Evolutionary conservation across 1,284 basidiomycete species (phyloP), one percentile per base, ranked within the genome.

Genomic region (Schizophyllum amplum): DNA sequence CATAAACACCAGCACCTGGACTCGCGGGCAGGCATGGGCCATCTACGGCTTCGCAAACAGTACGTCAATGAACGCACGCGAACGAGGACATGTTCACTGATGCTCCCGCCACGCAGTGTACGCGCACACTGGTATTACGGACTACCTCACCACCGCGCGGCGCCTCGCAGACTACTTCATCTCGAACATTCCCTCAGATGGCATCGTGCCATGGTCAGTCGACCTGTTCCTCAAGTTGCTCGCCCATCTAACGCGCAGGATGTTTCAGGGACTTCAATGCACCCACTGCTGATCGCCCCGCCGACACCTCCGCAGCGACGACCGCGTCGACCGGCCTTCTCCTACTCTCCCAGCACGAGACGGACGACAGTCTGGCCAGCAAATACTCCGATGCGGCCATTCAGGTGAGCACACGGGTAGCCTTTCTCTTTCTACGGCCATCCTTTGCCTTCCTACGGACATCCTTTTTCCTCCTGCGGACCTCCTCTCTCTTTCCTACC

Each of bases 41-140:
- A 77, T 87, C 27, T 84, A 84, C 63, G 85, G 84, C 0, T 88
- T 81, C 63, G 79, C 84, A 0, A 84, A 83, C 62, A 84, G 86
- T 86, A 62, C 52, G 80, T 69, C 6, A 47, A 24, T 57, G 5
- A 13, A 25, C 20, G 27, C n/a, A n/a, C n/a, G n/a, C n/a, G n/a
- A n/a, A n/a, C n/a, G 13, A 15, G 9, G 22, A n/a, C 50, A 42
- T 42, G 4, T n/a, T 33, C 55, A 52, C 49, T 49, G 46, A 24
- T 46, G 55, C 24, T 50, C 25, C 56, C 7, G 20, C 53, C n/a
- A n/a, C 11, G 21, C 52, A 86, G 85, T 88, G 82, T 82, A 79
- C 68, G 72, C 75, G 55, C 73, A 75, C 47, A 86, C 84, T 0
- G 65, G 70, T n/a, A 64, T 79, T 55, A 42, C 62, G 11, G 71